These are phyloP conservation scores for Cercospora sp. DNA, from an alignment of 2,329 filamentous ascomycete species.

Conservation along the genomic window DNA sequence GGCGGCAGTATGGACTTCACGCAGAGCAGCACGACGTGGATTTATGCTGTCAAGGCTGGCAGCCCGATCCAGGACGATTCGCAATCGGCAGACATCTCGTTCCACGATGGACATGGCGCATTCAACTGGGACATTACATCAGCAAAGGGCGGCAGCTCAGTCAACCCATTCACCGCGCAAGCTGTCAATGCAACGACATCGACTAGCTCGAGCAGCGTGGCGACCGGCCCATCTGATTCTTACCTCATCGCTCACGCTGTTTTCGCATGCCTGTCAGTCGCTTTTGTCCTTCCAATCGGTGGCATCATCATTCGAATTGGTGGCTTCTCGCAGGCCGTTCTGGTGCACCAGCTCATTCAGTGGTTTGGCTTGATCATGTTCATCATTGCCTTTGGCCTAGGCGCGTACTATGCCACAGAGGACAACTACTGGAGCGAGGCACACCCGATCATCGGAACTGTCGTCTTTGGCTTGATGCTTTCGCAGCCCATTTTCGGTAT, in stretches of 20 bases:
- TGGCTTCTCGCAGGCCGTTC: conserved; percentile 47
- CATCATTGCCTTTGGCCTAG: conserved; percentile 54
- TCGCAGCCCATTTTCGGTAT: conserved; percentile 57
- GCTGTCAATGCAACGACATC: conserved; percentile 15
- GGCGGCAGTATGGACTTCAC: conserved; percentile 55
- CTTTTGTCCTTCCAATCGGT: conserved; percentile 49
- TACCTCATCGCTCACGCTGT: conserved; percentile 48
- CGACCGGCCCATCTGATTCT: conserved; percentile 15
- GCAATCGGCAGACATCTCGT: conserved; percentile 45
- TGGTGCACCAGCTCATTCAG: conserved; percentile 53
- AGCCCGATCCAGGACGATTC: conserved; percentile 49
- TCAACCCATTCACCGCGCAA: conserved; percentile 46
- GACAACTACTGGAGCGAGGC: conserved; percentile 44
- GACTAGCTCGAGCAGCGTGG: background rate
- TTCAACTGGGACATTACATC: conserved; percentile 52
- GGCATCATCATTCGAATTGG: conserved; percentile 48
- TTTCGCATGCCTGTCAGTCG: conserved; percentile 48
- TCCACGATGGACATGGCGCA: conserved; percentile 47
- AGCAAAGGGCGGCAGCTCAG: conserved; percentile 48
- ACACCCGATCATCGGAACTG: conserved; percentile 57
- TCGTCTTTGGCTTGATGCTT: conserved; percentile 54
- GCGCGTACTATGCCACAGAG: conserved; percentile 40
- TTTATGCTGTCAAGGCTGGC: conserved; percentile 53
- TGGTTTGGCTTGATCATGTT: conserved; percentile 51
- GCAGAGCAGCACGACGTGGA: conserved; percentile 49